Conservation (phyloP, 2,329 filamentous ascomycete species). For the Colletotrichum destructivum region DNA sequence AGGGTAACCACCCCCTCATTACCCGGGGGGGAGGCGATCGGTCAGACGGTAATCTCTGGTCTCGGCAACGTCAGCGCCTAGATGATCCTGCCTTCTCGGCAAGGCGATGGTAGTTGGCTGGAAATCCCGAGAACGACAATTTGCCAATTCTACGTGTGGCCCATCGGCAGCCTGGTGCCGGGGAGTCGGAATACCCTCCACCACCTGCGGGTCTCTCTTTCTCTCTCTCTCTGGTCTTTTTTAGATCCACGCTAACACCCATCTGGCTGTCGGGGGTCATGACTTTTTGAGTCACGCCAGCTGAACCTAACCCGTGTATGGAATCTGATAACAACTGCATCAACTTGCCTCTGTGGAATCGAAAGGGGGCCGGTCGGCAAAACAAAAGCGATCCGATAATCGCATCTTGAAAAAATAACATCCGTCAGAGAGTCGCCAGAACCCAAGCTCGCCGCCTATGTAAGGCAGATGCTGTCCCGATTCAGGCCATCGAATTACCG, state of each 20-base stretch:
- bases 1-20: background rate
- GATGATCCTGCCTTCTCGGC: slow-evolving; percentile 14
- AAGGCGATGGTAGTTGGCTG: slow-evolving; percentile 9
- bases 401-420: background rate
- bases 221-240: background rate
- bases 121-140: slow-evolving; percentile 18
- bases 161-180: slow-evolving; percentile 23
- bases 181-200: slow-evolving; percentile 21
- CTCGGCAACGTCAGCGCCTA: slow-evolving; percentile 12
- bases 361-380: background rate
- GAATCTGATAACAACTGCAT: no score
- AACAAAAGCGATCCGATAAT: background rate
- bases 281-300: background rate
- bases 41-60: slow-evolving; percentile 16
- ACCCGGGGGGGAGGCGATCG: slow-evolving; percentile 18
- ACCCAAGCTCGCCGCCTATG: background rate
- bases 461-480: background rate
- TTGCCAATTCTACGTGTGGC: background rate
- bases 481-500: background rate
- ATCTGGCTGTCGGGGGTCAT: background rate
- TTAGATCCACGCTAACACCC: slow-evolving; percentile 2
- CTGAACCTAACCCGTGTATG: background rate
- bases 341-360: background rate
- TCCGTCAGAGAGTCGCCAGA: background rate
- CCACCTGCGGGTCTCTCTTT: background rate